phyloP scores from a whole-genome alignment of 345 rosid genomes.

The Heritiera fomes region DNA sequence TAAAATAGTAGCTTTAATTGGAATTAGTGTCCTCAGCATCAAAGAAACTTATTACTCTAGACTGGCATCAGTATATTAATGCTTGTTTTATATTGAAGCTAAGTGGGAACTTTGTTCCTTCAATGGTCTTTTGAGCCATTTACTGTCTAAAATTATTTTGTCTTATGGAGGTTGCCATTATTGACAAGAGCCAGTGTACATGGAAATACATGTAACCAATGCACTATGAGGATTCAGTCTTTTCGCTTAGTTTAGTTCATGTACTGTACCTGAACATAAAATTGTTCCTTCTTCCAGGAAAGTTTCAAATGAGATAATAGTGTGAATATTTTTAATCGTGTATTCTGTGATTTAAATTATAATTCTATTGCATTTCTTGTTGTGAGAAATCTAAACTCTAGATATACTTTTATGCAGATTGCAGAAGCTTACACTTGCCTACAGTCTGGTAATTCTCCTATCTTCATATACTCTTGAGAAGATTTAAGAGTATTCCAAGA shows the following conservation, averaged over 20 bases:
- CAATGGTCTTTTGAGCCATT: background rate
- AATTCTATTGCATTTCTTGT: background rate
- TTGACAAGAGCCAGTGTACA: background rate
- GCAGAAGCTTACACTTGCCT: conserved; percentile 66
- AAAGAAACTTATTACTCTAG: background rate
- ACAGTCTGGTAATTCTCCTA: conserved; percentile 55
- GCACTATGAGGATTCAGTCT: background rate
- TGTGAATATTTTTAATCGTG: background rate
- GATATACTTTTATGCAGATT: conserved; percentile 50
- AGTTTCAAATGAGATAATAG: background rate
- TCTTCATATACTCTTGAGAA: background rate
- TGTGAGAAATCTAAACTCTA: conserved; percentile 15
- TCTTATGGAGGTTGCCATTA: background rate
- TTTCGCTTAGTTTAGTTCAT: background rate
- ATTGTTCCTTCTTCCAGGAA: background rate
- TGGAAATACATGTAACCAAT: background rate
- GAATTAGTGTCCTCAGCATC: background rate
- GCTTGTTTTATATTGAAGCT: background rate
- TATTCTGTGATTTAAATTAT: background rate
- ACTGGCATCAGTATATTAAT: background rate
- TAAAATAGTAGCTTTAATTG: background rate
- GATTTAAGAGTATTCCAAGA: background rate
- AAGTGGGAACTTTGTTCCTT: background rate
- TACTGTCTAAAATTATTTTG: background rate
- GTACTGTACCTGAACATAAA: background rate